Evolutionary conservation across 129 eudicot genomes (phyloP).

Genomic region (Arctium lappa): DNA sequence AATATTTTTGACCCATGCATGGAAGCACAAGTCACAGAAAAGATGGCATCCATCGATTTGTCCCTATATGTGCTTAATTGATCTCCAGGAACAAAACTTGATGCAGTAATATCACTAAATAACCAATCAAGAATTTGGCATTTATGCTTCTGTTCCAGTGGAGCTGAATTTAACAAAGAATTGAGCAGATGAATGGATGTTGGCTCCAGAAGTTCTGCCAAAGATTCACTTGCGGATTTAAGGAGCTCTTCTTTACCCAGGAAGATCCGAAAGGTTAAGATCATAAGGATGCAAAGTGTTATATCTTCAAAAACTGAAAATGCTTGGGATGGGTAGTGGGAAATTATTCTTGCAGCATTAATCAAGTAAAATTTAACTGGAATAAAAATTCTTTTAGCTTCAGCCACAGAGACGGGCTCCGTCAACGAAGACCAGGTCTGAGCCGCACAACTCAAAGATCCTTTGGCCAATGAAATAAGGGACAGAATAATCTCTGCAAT

Average conservation of each 20-base stretch:
- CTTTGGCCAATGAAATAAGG: slow-evolving; percentile 68
- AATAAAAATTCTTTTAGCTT: slow-evolving; percentile 82
- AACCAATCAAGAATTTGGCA: slow-evolving; percentile 69
- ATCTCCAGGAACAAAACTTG: slow-evolving; percentile 16
- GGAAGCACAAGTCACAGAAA: slow-evolving; percentile 37
- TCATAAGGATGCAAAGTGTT: slow-evolving; percentile 51
- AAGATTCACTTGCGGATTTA: slow-evolving; percentile 54
- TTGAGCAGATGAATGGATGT: slow-evolving; percentile 80
- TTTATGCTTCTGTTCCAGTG: slow-evolving; percentile 49
- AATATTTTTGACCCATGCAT: slow-evolving; percentile 46
- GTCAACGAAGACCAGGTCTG: slow-evolving; percentile 60
- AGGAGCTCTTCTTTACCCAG: slow-evolving; percentile 53
- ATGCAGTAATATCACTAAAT: slow-evolving; percentile 33
- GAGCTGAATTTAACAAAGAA: slow-evolving; percentile 72
- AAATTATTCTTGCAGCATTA: slow-evolving; percentile 86
- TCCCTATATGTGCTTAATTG: background rate
- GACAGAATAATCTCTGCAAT: slow-evolving; percentile 58
- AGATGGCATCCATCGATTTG: slow-evolving; percentile 30
- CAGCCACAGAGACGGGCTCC: slow-evolving; percentile 48
- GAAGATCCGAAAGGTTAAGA: slow-evolving; percentile 60
- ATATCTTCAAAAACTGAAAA: slow-evolving; percentile 55
- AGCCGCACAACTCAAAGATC: slow-evolving; percentile 64
- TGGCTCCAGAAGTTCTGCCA: slow-evolving; percentile 78
- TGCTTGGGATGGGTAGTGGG: slow-evolving; percentile 79
- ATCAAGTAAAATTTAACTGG: slow-evolving; percentile 87